phyloP scores from a whole-genome alignment of 163 green algal genomes.

The Volvox carteri region DNA sequence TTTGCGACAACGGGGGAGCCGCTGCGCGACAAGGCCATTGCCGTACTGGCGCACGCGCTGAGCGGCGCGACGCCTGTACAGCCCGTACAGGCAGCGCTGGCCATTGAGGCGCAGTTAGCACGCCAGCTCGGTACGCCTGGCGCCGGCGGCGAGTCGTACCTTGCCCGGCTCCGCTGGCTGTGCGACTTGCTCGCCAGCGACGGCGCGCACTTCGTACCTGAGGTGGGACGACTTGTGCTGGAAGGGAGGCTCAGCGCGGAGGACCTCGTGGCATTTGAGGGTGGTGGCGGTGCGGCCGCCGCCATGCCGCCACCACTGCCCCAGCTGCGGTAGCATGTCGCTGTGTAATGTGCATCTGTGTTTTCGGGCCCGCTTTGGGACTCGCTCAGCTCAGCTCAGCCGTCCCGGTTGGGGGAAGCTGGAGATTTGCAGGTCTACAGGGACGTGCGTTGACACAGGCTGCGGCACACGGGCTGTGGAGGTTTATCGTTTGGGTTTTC shows the following conservation, averaged over 20 bases:
- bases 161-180: slow-evolving; percentile 25
- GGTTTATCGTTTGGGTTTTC: no score
- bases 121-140: background rate
- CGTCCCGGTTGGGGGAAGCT: no score
- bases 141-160: slow-evolving; percentile 19
- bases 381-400: no score
- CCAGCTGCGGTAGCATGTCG: background rate
- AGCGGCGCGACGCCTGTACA: background rate
- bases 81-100: slow-evolving; percentile 42
- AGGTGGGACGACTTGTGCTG: slow-evolving; percentile 39
- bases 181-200: slow-evolving; percentile 31
- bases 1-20: slow-evolving; percentile 33
- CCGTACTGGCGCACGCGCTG: slow-evolving; percentile 32
- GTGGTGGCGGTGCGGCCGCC: background rate
- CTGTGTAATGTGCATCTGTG: no score
- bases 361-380: no score
- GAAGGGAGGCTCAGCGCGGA: slow-evolving; percentile 11
- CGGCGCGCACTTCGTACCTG: background rate
- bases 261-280: slow-evolving; percentile 38
- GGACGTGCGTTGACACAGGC: no score
- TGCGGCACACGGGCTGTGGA: no score
- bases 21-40: slow-evolving; percentile 65
- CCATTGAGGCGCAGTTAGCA: slow-evolving; percentile 53
- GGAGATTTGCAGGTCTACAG: no score
- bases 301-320: background rate